Base-by-base conservation (phyloP, 2,329 filamentous ascomycete species). In the Monosporascus sp. region DNA sequence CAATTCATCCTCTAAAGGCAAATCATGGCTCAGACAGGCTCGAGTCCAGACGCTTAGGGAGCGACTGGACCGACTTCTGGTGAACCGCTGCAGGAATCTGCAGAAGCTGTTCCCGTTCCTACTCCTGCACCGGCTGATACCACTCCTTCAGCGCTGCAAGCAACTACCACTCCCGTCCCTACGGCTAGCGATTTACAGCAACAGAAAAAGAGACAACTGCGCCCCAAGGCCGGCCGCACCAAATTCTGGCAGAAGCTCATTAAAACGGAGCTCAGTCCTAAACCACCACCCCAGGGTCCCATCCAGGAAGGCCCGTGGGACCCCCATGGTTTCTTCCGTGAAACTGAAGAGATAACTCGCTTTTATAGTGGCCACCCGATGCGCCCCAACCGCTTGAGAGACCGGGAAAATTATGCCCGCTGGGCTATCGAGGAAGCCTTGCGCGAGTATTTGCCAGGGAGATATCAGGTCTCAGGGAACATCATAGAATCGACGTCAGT, bases 361-460 rank as follows among this genome's bases (percentile, higher is more conserved):
- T 60, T 60, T 26, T 60, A 56, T 40, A 55, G 55, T 5, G 31
- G 37, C 7, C 53, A 55, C 9, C 3, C 19, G 8, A 20, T 57
- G 14, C 48, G 49, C 16, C 56, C 49, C 1, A 2, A 35, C 1
- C 43, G 9, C 7, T 50, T 60, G 2, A 31, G 24, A 3, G 57
- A 60, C 26, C 63, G 57, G 6, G 58, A 65, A 31, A n/a, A 31
- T 1, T 60, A 55, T 20, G 60, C 63, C 1, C 52, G 49, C n/a
- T 62, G 55, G 52, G 49, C 49, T 11, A 66, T 66, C 35, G 50
- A 46, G 2, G 47, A 60, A 26, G 50, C 52, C 7, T 48, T 65
- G 3, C 40, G 51, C 5, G 53, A 56, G 11, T 53, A 56, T 16
- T 50, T 50, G 3, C 54, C 58, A 0, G 46, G 59, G 14, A 26